Evolutionary conservation across 495 filamentous ascomycete genomes (phyloP), one percentile per base, ranked within the genome.

Genomic region (Chaetomium fimeti): DNA sequence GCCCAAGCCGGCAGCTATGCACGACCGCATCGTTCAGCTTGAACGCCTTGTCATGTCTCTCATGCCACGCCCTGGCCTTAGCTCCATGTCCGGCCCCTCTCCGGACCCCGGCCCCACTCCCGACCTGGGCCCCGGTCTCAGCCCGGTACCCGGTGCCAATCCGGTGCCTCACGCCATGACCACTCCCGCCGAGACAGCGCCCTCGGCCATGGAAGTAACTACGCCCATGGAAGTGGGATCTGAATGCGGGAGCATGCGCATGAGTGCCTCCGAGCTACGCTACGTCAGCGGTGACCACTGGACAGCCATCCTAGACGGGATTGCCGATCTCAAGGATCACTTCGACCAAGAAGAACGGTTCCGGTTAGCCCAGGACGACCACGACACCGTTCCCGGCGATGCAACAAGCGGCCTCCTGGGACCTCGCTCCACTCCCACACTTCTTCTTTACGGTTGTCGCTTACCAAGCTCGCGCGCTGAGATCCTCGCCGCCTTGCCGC

Each of bases 1-100:
- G 18, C 7, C 40, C 3, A 47, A 32, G 16, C 38, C 20, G 20
- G 56, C 56, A 12, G 24, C 56, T 16, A 59, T 59, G 13, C 32
- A 59, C 16, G 56, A 59, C 15, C 36, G 56, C 2, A 59, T 59
- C 16, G 27, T 59, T 24, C 56, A 59, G 15, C 56, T 59, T 22
- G 56, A 59, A 24, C 38, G 24, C 7, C 56, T 59, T 22, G 56
- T 59, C 13, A 47, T 47, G 42, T 59, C 56, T 28, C 56, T 59
- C 38, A 25, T 59, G 1, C 56, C 56, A 0, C 16, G 9, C 2
- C 5, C 40, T 5, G 25, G 1, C 40, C 12, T 22, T 1, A 4
- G 8, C 7, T 9, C 56, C n/a, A 15, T 20, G 42, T 12, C 40
- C 25, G 38, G 22, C 20, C 16, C 0, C 8, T n/a, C 56, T 18